Conservation (phyloP, 2,329 filamentous ascomycete genomes). For the Botrytis pseudocinerea region DNA sequence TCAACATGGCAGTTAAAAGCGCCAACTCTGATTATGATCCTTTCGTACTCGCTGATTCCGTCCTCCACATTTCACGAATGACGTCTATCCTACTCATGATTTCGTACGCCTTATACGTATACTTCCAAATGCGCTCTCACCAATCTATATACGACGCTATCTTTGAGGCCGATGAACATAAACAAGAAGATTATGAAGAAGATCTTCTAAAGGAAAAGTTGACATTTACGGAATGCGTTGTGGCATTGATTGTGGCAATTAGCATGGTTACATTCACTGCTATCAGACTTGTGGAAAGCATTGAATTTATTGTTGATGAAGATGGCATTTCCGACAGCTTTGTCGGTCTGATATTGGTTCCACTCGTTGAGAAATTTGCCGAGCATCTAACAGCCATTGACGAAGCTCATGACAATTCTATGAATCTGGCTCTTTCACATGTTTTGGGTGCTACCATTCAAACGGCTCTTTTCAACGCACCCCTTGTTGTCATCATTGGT, state of each 20-base stretch:
- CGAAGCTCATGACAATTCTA: slow-evolving; percentile 80
- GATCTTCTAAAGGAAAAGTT: slow-evolving; percentile 66
- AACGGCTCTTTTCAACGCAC: slow-evolving; percentile 84
- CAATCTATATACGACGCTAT: slow-evolving; percentile 75
- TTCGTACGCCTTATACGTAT: slow-evolving; percentile 66
- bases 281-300: slow-evolving; percentile 71
- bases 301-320: slow-evolving; percentile 59
- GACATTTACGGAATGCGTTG: slow-evolving; percentile 69
- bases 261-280: slow-evolving; percentile 72
- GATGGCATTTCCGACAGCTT: slow-evolving; percentile 57
- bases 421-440: slow-evolving; percentile 43
- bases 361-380: slow-evolving; percentile 81
- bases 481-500: slow-evolving; percentile 77
- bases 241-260: slow-evolving; percentile 65
- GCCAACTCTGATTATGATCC: slow-evolving; percentile 29
- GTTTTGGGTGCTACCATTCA: slow-evolving; percentile 73
- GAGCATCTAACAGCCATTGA: slow-evolving; percentile 83
- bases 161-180: slow-evolving; percentile 68
- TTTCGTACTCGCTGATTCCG: slow-evolving; percentile 51
- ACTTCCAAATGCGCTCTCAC: slow-evolving; percentile 74
- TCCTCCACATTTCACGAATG: slow-evolving; percentile 67
- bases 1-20: slow-evolving; percentile 47
- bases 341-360: slow-evolving; percentile 72
- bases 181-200: slow-evolving; percentile 63
- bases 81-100: slow-evolving; percentile 70